These are phyloP conservation scores for Thraustochytrium sp. DNA, from an alignment of 352 stramenopile genomes.

Conservation along the genomic window DNA sequence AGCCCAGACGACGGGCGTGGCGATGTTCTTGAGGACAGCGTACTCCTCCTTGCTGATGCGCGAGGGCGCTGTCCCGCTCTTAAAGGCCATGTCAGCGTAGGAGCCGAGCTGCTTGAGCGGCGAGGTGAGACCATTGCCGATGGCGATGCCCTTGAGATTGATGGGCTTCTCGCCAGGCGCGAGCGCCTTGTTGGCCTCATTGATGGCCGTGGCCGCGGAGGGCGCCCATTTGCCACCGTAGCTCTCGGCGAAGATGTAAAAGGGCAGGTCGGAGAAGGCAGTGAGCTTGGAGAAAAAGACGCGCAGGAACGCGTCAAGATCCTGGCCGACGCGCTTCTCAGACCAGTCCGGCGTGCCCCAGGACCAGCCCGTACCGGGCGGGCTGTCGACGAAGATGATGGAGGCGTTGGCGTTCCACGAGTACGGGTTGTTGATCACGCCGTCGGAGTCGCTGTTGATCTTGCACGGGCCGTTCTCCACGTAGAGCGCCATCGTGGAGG, in stretches of 20 bases:
- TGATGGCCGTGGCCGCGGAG: constrained; percentile 68
- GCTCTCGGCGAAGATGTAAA: constrained; percentile 89
- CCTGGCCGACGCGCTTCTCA: constrained; percentile 84
- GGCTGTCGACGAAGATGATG: constrained; percentile 94
- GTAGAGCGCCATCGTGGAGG: constrained; percentile 81
- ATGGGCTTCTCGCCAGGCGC: constrained; percentile 54
- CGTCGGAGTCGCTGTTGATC: constrained; percentile 78
- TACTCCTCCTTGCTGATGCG: constrained; percentile 53
- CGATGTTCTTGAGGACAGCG: constrained; percentile 59
- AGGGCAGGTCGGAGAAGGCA: constrained; percentile 76
- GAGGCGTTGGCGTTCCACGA: constrained; percentile 88
- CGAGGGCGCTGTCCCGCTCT: constrained; percentile 59
- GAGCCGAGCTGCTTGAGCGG: constrained; percentile 79
- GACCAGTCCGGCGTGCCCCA: constrained; percentile 81
- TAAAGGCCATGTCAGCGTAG: constrained; percentile 79
- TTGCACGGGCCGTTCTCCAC: constrained; percentile 91
- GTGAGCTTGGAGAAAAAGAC: constrained; percentile 80
- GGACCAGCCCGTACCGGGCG: constrained; percentile 84
- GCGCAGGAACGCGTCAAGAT: constrained; percentile 92
- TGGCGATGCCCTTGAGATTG: constrained; percentile 82
- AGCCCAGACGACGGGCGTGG: constrained; percentile 26
- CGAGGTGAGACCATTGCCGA: constrained; percentile 92
- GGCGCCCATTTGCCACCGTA: constrained; percentile 86
- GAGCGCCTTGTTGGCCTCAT: constrained; percentile 59
- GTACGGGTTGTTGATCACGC: constrained; percentile 78